Evolutionary conservation across 2,329 filamentous ascomycete species (phyloP).

Genomic region (Aureobasidium melanogenum): DNA sequence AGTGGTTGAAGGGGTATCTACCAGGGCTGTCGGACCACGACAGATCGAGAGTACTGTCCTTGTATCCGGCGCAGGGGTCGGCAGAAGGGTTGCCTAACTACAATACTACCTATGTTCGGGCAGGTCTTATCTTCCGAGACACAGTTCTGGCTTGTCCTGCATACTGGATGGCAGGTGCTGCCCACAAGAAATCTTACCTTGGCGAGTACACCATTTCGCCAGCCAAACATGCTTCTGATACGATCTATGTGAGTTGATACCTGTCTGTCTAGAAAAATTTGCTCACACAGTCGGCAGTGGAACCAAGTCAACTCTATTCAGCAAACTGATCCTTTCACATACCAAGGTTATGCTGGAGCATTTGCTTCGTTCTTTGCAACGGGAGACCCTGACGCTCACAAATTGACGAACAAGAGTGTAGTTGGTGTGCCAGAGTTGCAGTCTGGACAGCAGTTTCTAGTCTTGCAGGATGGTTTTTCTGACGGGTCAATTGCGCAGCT

Average conservation of each 20-base stretch:
- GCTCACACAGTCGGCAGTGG: constrained; percentile 38
- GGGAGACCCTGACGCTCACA: constrained; percentile 49
- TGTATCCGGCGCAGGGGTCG: constrained; percentile 42
- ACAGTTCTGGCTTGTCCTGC: constrained; percentile 51
- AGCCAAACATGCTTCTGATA: not conserved
- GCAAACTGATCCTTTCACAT: constrained; percentile 43
- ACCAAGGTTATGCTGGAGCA: constrained; percentile 49
- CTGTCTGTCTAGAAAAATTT: not conserved
- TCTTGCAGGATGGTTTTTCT: constrained; percentile 38
- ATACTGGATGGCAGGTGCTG: constrained; percentile 45
- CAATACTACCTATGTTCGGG: constrained; percentile 43
- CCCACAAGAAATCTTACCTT: constrained; percentile 40
- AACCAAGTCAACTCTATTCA: constrained; percentile 47
- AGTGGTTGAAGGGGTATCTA: constrained; percentile 47
- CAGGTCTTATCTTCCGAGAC: constrained; percentile 51
- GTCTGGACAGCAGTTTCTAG: constrained; percentile 42
- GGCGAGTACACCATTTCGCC: constrained; percentile 53
- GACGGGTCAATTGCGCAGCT: constrained; percentile 32
- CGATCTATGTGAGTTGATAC: not conserved
- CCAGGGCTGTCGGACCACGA: constrained; percentile 37
- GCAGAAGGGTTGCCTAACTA: constrained; percentile 42
- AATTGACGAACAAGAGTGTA: constrained; percentile 39
- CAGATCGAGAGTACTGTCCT: constrained; percentile 29
- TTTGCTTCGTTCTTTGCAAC: constrained; percentile 54
- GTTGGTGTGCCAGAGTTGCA: constrained; percentile 38